These are phyloP conservation scores for Quercus tomentella DNA, from an alignment of 331 rosid species.

Conservation along the genomic window DNA sequence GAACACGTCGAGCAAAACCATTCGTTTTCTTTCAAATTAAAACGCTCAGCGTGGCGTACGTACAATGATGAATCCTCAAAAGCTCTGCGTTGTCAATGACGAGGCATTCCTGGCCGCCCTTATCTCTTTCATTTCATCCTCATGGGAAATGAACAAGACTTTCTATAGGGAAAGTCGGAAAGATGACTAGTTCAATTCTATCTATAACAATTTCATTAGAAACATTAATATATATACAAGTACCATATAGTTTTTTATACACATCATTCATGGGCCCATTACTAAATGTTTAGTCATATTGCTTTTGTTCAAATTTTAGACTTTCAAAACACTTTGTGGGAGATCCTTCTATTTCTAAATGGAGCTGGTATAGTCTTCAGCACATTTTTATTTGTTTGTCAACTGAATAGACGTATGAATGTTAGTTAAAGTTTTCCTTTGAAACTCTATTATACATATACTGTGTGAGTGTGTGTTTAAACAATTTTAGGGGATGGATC, in stretches of 20 bases:
- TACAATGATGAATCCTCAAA: not conserved
- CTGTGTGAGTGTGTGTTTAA: not conserved
- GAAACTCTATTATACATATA: not conserved
- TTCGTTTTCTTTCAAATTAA: not conserved
- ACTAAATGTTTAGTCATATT: not conserved
- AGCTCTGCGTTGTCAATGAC: conserved; percentile 27
- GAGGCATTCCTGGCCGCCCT: not conserved
- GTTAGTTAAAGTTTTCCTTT: not conserved
- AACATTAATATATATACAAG: too few relatives aligned
- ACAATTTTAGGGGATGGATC: not conserved
- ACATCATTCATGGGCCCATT: not conserved
- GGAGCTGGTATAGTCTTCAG: not conserved
- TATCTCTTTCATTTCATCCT: not conserved
- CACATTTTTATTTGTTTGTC: too few relatives aligned
- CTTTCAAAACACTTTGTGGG: not conserved
- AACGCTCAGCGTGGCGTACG: not conserved
- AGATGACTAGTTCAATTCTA: not conserved
- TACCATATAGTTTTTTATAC: not conserved
- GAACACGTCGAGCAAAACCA: not conserved
- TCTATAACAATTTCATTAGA: not conserved
- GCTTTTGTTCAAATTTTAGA: not conserved
- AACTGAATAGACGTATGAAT: not conserved
- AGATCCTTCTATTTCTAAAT: not conserved
- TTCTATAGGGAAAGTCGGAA: not conserved
- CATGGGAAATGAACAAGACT: not conserved